A percentile compares a stretch with the other conserved stretches of the same genome.
phyloP scores from a whole-genome alignment of 2,329 filamentous ascomycete species.

The Aspergillus ochraceus region DNA sequence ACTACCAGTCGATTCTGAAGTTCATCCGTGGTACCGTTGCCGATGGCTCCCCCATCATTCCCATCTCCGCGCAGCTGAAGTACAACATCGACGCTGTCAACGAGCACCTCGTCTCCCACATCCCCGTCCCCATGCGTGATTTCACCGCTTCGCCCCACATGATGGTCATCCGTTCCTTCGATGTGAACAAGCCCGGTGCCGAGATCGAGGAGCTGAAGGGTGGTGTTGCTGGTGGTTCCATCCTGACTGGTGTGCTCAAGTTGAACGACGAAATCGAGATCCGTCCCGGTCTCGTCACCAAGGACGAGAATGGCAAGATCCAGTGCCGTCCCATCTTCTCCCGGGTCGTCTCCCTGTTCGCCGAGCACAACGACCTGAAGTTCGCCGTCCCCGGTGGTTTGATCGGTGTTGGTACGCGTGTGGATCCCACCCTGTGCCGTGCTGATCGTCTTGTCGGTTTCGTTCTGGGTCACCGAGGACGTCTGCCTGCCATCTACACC shows the following conservation, averaged over 20 bases:
- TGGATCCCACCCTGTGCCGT: conserved; percentile 96
- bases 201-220: conserved; percentile 98
- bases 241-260: conserved; percentile 95
- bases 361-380: conserved; percentile 97
- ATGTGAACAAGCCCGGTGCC: conserved; percentile 99
- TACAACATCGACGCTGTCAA: conserved; percentile 99
- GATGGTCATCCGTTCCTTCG: conserved; percentile 99
- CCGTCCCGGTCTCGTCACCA: conserved; percentile 94
- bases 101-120: conserved; percentile 92
- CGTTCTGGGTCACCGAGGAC: conserved; percentile 91
- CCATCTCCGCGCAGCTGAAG: conserved; percentile 96
- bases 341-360: conserved; percentile 90
- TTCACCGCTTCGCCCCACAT: conserved; percentile 93
- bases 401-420: conserved; percentile 96
- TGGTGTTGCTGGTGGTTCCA: conserved; percentile 95
- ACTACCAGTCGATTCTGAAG: conserved; percentile 96
- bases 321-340: conserved; percentile 98
- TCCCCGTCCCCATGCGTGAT: conserved; percentile 87
- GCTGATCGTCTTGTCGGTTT: conserved; percentile 98
- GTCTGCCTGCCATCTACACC: conserved; percentile 93
- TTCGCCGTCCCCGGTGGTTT: conserved; percentile 96
- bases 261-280: conserved; percentile 98
- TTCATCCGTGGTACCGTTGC: conserved; percentile 98
- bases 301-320: conserved; percentile 88
- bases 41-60: conserved; percentile 91